Percentiles rank a stretch among this genome's conserved stretches.
These are phyloP conservation scores for Populus tomentosa DNA, from an alignment of 441 rosid species.

Conservation along the genomic window DNA sequence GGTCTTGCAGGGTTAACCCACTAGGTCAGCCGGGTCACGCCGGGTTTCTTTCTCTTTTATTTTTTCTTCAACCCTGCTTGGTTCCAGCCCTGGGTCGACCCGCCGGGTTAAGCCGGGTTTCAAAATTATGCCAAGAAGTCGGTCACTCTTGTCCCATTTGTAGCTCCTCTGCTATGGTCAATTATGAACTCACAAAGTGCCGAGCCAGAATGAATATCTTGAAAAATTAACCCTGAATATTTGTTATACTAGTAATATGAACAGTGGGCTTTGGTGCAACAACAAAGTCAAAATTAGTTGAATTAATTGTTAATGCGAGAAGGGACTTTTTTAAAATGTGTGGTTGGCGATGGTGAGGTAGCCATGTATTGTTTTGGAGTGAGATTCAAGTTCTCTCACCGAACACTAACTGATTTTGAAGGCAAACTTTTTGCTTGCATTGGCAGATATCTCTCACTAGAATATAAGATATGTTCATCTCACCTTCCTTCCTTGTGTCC, in stretches of 20 bases:
- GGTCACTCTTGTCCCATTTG: too few species aligned
- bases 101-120: too few species aligned
- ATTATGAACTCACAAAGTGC: background rate
- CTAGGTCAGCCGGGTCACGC: too few species aligned
- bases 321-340: background rate
- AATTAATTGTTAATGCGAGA: background rate
- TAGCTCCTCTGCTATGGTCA: too few species aligned
- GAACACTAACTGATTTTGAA: conserved; percentile 27
- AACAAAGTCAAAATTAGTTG: background rate
- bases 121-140: too few species aligned
- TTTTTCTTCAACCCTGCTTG: too few species aligned
- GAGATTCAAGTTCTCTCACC: conserved; percentile 35
- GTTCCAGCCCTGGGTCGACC: too few species aligned
- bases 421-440: conserved; percentile 47
- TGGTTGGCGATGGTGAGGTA: conserved; percentile 28
- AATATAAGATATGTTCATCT: conserved; percentile 29
- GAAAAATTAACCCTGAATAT: too few species aligned
- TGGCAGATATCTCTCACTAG: conserved; percentile 29
- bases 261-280: background rate
- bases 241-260: too few species aligned
- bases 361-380: conserved; percentile 24
- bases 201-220: background rate
- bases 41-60: too few species aligned
- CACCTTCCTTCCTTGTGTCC: conserved; percentile 57
- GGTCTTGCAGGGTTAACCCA: too few species aligned